Conservation (phyloP, 176 grass and related monocot species). For the Avena insularis region DNA sequence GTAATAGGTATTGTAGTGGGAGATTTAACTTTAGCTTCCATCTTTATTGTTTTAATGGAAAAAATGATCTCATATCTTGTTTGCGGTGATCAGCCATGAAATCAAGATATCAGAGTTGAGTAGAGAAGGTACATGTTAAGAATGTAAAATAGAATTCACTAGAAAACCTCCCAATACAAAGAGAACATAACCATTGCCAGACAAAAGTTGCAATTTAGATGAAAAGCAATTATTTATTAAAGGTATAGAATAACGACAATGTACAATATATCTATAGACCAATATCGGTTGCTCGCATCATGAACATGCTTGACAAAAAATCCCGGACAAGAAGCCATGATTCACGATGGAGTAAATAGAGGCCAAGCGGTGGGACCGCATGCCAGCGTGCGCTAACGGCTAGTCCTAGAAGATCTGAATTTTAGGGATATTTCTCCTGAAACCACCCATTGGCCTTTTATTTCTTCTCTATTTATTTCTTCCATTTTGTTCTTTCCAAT, state of each 20-base stretch:
- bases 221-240: conserved; percentile 9
- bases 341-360: too few relatives aligned
- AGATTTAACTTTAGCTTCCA: conserved; percentile 47
- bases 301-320: not conserved
- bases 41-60: conserved; percentile 60
- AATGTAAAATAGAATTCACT: too few relatives aligned
- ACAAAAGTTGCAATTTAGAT: conserved; percentile 24
- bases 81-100: conserved; percentile 62
- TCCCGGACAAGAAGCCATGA: too few relatives aligned
- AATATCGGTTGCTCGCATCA: not conserved
- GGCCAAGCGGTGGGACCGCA: too few relatives aligned
- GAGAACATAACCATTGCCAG: not conserved
- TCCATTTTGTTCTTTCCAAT: too few relatives aligned
- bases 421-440: too few relatives aligned
- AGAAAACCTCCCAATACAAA: not conserved
- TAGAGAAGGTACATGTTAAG: too few relatives aligned
- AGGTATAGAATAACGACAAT: not conserved
- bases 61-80: conserved; percentile 61
- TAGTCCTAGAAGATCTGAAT: too few relatives aligned
- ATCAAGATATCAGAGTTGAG: too few relatives aligned
- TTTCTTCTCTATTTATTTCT: too few relatives aligned
- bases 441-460: too few relatives aligned
- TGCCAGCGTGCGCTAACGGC: too few relatives aligned
- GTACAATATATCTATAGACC: not conserved
- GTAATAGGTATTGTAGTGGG: conserved; percentile 46